Evolutionary conservation across 176 grass and related monocot genomes (phyloP), one percentile per base, ranked within the genome.

Genomic region (Luzula sylvatica): DNA sequence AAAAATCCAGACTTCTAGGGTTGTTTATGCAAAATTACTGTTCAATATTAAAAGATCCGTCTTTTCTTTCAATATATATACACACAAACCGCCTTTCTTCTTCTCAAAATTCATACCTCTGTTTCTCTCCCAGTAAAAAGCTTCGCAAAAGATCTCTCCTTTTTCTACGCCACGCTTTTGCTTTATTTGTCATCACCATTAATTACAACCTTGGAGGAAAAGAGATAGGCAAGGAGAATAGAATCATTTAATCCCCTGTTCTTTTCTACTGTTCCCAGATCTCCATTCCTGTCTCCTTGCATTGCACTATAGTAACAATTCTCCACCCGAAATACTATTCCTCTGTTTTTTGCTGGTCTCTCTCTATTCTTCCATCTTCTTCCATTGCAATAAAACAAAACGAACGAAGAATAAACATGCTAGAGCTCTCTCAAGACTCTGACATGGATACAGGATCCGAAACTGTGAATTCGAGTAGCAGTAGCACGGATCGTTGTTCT

Each of bases 371-470:
- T 9, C 14, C 1, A 21, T 19, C 29, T 41, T 11, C 9, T 17
- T 26, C n/a, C 16, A 64, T 29, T 18, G 3, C 39, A 48, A 64
- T 14, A n/a, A 0, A 60, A 27, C 57, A 19, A 13, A 29, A 25
- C 27, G 16, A 6, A 15, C 26, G 20, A 22, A 49, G 42, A 64
- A 35, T 9, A 35, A 35, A 1, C 30, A 64, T 64, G 59, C 28
- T 64, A 32, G 59, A 64, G 44, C 59, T 49, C n/a, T 64, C 59
- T 64, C 59, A 15, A 3, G 59, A 77, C 40, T 61, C 71, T 15
- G 81, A 86, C 66, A 58, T 66, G 1, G 88, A 94, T 23, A 79
- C 79, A 20, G 67, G 83, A 11, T 23, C 71, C 25, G 82, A 74
- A 23, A 81, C 46, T 44, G 11, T 82, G 0, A 85, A 81, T 65